Evolutionary conservation across 345 rosid species (phyloP).

Genomic region (Brassica nigra): DNA sequence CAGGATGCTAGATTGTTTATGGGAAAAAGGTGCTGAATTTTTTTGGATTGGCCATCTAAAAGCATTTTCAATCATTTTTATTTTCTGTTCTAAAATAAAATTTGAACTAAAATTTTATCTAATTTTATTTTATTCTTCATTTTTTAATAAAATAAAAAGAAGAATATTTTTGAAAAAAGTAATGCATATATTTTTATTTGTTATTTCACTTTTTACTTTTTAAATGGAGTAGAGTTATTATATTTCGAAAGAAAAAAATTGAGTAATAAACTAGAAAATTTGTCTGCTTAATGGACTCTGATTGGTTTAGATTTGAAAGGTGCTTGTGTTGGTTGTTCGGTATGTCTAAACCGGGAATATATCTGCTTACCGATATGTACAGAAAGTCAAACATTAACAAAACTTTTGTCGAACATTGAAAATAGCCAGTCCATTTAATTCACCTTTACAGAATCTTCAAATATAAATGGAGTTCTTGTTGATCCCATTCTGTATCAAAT

Average conservation of each 20-base stretch:
- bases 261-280: not conserved
- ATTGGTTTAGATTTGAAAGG: not conserved
- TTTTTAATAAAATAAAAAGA: too few species aligned
- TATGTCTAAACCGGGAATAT: not conserved
- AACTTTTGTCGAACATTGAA: slow-evolving; percentile 21
- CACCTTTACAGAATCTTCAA: not conserved
- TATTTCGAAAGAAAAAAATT: not conserved
- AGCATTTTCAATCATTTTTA: too few species aligned
- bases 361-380: not conserved
- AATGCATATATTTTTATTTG: too few species aligned
- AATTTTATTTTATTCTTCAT: not conserved
- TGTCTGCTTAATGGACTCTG: not conserved
- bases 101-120: too few species aligned
- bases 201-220: too few species aligned
- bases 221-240: too few species aligned
- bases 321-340: not conserved
- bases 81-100: not conserved
- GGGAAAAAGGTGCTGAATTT: slow-evolving; percentile 70
- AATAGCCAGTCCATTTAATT: slow-evolving; percentile 18
- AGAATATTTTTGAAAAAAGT: too few species aligned
- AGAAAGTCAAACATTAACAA: not conserved
- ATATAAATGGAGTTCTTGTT: not conserved
- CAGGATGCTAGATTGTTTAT: slow-evolving; percentile 82
- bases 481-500: not conserved
- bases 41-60: slow-evolving; percentile 57